Evolutionary conservation across 2,329 filamentous ascomycete genomes (phyloP).

Genomic region (Stagonosporopsis vannaccii): DNA sequence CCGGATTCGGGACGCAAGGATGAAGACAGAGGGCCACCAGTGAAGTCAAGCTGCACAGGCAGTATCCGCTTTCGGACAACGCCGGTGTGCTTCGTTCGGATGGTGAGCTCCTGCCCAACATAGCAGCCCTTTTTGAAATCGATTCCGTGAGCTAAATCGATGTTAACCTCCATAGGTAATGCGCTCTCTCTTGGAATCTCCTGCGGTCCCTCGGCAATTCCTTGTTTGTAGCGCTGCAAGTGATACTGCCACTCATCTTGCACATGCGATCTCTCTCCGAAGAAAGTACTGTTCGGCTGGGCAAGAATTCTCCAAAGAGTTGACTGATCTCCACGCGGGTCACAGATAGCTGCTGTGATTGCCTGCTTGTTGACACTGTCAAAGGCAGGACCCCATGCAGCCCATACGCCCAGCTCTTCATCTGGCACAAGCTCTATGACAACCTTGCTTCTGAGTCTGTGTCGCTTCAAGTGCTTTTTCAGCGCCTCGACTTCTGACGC

Average conservation of each 20-base stretch:
- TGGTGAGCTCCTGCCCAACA: constrained; percentile 94
- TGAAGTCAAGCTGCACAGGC: constrained; percentile 74
- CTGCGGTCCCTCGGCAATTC: constrained; percentile 82
- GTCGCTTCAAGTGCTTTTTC: constrained; percentile 77
- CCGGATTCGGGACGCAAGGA: constrained; percentile 42
- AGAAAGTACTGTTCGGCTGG: constrained; percentile 6
- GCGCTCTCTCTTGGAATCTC: constrained; percentile 77
- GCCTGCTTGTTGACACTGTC: constrained; percentile 12
- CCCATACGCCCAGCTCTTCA: constrained; percentile 73
- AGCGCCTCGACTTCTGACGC: constrained; percentile 68
- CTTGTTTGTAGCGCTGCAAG: constrained; percentile 77
- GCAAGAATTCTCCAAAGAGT: constrained; percentile 17
- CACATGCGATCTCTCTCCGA: constrained; percentile 11
- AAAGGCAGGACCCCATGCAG: constrained; percentile 66
- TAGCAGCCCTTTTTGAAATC: constrained; percentile 98
- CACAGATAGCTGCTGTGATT: constrained; percentile 24
- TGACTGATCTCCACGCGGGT: constrained; percentile 30
- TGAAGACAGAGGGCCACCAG: constrained; percentile 5
- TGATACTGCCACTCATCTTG: constrained; percentile 65
- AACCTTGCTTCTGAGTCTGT: constrained; percentile 85
- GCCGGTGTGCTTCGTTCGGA: constrained; percentile 91
- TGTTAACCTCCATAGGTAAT: constrained; percentile 86
- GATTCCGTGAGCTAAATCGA: constrained; percentile 84
- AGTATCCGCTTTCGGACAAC: constrained; percentile 91
- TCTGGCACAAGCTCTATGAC: constrained; percentile 65